Base-by-base conservation (phyloP, 2,329 filamentous ascomycete genomes). In the Fusarium solani-melongenae region DNA sequence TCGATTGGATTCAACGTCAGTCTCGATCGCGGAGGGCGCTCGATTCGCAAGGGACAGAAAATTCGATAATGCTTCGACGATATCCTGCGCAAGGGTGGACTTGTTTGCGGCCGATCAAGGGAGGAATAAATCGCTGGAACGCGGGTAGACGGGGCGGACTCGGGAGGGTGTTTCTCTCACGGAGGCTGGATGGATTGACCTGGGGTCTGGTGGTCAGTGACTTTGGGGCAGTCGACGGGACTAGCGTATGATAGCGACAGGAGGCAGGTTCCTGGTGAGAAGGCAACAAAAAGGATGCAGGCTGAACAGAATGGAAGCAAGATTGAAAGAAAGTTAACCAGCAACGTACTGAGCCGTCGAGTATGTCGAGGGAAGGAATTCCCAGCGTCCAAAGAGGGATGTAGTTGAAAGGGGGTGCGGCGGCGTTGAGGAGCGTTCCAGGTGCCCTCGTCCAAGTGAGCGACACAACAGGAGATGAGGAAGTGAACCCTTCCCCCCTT, bases 401-500 rank as follows among this genome's bases (percentile, higher is more conserved):
- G 66, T 51, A 66, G 66, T 71, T 41, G 64, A 69, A 78, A 76
- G 74, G 76, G 76, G 76, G 76, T 73, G 68, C 44, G 15, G 74
- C 65, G 61, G 61, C 62, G 69, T 70, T 62, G 66, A 64, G 62
- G 67, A 64, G 69, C 33, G 75, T 71, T 74, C 67, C 62, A 70
- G 70, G 65, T 74, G 64, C 66, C 65, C 72, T 75, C 71, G 64
- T 34, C 61, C 49, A 69, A 73, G 67, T 49, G 69, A 75, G 72
- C 70, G 74, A 77, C 59, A 67, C 64, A 63, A 63, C 73, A 69
- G 67, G 74, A 72, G 71, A 68, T 69, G 74, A 68, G 70, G 49
- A 76, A 76, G 73, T 78, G 75, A 77, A 77, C 71, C 75, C 64
- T 67, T 34, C 62, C 67, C 72, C 74, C 71, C 44, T 76, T 77